Evolutionary conservation across 129 eudicot species (phyloP), one percentile per base, ranked within the genome.

Genomic region (Centaurea solstitialis): DNA sequence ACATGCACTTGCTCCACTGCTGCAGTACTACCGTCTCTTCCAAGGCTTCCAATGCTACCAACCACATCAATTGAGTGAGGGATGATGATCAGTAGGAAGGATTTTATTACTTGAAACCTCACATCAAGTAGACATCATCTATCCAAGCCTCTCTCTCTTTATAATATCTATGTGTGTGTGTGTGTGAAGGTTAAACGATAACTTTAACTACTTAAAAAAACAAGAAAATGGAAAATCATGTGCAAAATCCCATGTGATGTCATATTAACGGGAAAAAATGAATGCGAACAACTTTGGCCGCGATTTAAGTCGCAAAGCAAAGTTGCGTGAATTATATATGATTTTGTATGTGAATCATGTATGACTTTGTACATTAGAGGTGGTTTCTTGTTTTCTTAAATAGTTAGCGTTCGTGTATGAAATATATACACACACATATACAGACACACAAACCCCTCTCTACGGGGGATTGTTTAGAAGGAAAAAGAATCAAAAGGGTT

Each of bases 41-140:
- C 92, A 7, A 88, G 78, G 73, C 89, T 85, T 67, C 87, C 89
- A 21, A 85, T 70, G 67, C 89, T 85, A 33, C 30, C 10, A 3
- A 59, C 67, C 8, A 73, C 17, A 70, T 41, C 15, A 7, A 47
- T 30, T 10, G 68, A 68, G 76, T 28, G 17, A 70, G 13, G 38
- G 22, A 17, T 57, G 18, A 57, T 57, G 64, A 57, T 57, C 9
- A 21, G 17, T 57, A 8, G 23, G 62, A 57, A 57, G 9, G 22
- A 57, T 57, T 8, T 57, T 17, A 53, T 15, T 4, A 53, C 4
- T 50, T 50, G 62, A 50, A 50, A 5, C 15, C 62, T 50, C 62
- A 50, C 18, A 50, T 50, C 20, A 13, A 6, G 7, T 50, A 47
- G n/a, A 47, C 59, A 47, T 47, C 35, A n/a, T 11, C n/a, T 12